These are phyloP conservation scores for Pythium coloratum DNA, from an alignment of 352 stramenopile genomes.

Conservation along the genomic window DNA sequence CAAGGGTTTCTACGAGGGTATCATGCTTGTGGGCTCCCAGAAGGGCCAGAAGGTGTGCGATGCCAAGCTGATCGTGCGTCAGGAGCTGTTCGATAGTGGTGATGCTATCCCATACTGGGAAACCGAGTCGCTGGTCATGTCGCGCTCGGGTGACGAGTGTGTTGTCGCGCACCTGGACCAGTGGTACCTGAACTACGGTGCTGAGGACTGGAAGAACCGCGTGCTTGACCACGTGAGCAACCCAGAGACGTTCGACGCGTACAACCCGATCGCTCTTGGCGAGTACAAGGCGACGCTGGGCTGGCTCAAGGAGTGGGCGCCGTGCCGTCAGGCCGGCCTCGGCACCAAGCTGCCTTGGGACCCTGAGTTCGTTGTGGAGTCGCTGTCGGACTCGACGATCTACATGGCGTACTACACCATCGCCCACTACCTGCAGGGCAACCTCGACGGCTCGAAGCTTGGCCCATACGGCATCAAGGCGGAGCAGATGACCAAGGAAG, in stretches of 20 bases:
- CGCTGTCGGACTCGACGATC: conserved; percentile 99
- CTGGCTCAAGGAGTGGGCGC: conserved; percentile 99
- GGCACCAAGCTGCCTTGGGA: conserved; percentile 98
- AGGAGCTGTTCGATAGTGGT: conserved; percentile 95
- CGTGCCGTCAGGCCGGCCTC: conserved; percentile 97
- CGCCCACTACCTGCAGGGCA: conserved; percentile 96
- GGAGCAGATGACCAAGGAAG: conserved; percentile 92
- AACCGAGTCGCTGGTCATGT: conserved; percentile 97
- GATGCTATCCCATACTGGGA: conserved; percentile 98
- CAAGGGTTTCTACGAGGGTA: conserved; percentile 99
- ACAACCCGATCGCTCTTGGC: conserved; percentile 91
- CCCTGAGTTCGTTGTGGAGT: conserved; percentile 98
- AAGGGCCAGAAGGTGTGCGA: conserved; percentile 97
- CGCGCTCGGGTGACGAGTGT: conserved; percentile 97
- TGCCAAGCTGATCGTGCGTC: conserved; percentile 96
- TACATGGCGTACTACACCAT: conserved; percentile 99
- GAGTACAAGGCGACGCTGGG: conserved; percentile 98
- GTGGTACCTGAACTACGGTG: conserved; percentile 99
- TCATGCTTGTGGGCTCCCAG: conserved; percentile 98
- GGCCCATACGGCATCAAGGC: conserved; percentile 86
- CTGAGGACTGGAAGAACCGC: conserved; percentile 96
- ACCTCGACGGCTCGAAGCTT: conserved; percentile 92
- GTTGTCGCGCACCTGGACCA: conserved; percentile 99
- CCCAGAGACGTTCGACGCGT: conserved; percentile 92
- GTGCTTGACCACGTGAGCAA: conserved; percentile 95